phyloP scores from a whole-genome alignment of 441 rosid species.

The Cnidoscolus chayamansa region DNA sequence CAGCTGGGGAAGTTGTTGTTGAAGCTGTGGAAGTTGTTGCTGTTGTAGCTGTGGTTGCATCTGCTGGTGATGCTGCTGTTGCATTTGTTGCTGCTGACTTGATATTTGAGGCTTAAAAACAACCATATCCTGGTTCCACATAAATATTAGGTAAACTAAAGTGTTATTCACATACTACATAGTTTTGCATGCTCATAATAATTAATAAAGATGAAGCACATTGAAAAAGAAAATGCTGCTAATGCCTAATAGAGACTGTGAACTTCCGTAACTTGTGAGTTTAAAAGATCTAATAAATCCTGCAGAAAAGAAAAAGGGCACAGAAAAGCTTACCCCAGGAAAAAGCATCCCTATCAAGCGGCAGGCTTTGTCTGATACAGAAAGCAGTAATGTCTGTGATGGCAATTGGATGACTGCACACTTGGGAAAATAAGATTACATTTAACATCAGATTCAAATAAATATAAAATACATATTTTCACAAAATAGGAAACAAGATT shows the following conservation, averaged over 20 bases:
- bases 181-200: neutral
- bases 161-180: neutral
- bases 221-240: neutral
- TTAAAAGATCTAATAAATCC: neutral
- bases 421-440: conserved; percentile 34
- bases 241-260: too few relatives aligned
- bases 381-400: conserved; percentile 86
- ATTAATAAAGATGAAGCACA: neutral
- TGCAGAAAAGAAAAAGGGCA: neutral
- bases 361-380: conserved; percentile 91
- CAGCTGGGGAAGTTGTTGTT: conserved; percentile 23
- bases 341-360: conserved; percentile 98
- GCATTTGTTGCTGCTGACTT: conserved; percentile 49
- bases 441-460: conserved; percentile 25
- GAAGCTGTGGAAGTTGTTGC: neutral
- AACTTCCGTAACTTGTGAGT: neutral
- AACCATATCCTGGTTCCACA: conserved; percentile 15
- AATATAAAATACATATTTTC: neutral
- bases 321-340: conserved; percentile 74
- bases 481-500: neutral
- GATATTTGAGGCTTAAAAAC: conserved; percentile 84
- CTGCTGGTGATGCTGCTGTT: conserved; percentile 24
- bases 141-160: conserved; percentile 8
- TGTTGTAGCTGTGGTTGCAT: conserved; percentile 14
- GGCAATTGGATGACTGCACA: conserved; percentile 98